Evolutionary conservation across 2,329 filamentous ascomycete species (phyloP).

Genomic region (Pestalotiopsis sp.): DNA sequence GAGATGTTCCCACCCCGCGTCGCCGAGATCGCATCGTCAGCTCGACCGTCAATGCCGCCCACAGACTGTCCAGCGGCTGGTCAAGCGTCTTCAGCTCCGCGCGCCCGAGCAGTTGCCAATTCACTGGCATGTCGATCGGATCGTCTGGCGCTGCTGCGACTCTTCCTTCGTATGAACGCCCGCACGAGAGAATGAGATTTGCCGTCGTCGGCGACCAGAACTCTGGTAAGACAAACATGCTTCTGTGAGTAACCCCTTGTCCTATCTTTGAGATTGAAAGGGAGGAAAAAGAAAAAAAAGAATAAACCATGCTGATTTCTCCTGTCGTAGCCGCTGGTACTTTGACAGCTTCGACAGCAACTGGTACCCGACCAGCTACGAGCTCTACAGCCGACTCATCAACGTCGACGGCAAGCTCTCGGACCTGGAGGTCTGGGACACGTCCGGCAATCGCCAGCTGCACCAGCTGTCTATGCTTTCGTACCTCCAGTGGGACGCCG

Average conservation of each 20-base stretch:
- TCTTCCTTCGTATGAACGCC: slow-evolving; percentile 14
- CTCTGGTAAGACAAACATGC: slow-evolving; percentile 32
- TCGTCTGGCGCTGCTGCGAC: slow-evolving; percentile 18
- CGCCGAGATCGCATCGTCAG: slow-evolving; percentile 17
- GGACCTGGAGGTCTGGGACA: slow-evolving; percentile 36
- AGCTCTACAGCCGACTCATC: slow-evolving; percentile 28
- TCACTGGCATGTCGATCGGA: slow-evolving; percentile 13
- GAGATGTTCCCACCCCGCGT: slow-evolving; percentile 10
- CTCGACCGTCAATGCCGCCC: slow-evolving; percentile 19
- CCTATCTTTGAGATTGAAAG: background rate
- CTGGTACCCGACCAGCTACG: slow-evolving; percentile 28
- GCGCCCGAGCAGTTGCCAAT: background rate
- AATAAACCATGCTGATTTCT: background rate
- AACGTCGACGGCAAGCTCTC: slow-evolving; percentile 24
- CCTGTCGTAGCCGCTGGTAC: slow-evolving; percentile 28
- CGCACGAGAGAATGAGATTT: slow-evolving; percentile 30
- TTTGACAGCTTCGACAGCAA: slow-evolving; percentile 25
- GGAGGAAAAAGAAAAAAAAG: background rate
- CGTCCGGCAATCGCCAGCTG: slow-evolving; percentile 25
- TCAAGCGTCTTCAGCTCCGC: slow-evolving; percentile 18
- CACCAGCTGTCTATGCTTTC: slow-evolving; percentile 30
- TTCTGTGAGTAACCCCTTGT: slow-evolving; percentile 24
- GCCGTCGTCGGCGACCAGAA: slow-evolving; percentile 31
- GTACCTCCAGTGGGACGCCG: slow-evolving; percentile 35
- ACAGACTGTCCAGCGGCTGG: slow-evolving; percentile 23